Base-by-base conservation (phyloP, 2,329 filamentous ascomycete genomes). In the Pleomassaria siparia region DNA sequence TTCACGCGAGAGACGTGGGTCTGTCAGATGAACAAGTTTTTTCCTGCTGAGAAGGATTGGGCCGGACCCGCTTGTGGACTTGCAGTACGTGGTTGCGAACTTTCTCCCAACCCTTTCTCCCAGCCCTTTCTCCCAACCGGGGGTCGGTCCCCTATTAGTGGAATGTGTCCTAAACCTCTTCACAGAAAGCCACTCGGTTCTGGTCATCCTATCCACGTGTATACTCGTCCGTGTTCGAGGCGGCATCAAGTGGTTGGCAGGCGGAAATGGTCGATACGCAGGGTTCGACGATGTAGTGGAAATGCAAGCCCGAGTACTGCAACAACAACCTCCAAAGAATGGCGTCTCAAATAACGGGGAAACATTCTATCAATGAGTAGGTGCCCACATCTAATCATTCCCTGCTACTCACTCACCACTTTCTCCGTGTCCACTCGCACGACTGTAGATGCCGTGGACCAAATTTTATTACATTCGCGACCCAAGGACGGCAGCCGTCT, bases 1-100 rank as follows among this genome's bases (percentile, higher is more conserved):
- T 53, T 51, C 11, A 63, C 62, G 3, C 55, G 55, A 26, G 65
- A 68, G 45, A 64, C 59, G 15, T 66, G 59, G 62, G 44, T 49
- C 5, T 68, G 65, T 42, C 50, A 56, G 47, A 60, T 68, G 13
- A 32, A 57, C 29, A 42, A 53, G 12, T 54, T 56, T 28, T 61
- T 53, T 22, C 58, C 53, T 25, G 41, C 52, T 0, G 40, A 40
- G 6, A 30, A 59, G 25, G 47, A 43, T 2, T 69, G 64, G 62
- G 62, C 64, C 7, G 52, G 52, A 4, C 26, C 44, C 11, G 60
- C 53, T 8, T 69, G 65, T 44, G 59, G 53, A 10, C 53, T 60
- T 43, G 46, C 58, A 20, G 60, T 63, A 51, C 18, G 59, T 47
- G 9, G 6, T 44, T 15, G 22, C 15, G 5, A 12, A 4, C 18